These are phyloP conservation scores for Quercus aquifolioides DNA, from an alignment of 306 rosid species.

Conservation along the genomic window DNA sequence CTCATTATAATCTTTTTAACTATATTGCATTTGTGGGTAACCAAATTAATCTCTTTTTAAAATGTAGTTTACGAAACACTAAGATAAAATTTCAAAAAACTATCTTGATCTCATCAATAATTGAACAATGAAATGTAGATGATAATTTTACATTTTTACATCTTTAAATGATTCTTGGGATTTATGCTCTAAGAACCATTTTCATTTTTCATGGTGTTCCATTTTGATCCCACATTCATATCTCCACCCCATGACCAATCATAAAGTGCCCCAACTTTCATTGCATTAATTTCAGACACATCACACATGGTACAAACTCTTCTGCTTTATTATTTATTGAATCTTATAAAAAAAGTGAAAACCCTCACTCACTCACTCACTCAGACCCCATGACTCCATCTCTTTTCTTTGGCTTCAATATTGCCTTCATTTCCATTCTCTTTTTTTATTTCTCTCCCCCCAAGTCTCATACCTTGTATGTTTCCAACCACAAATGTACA, in stretches of 20 bases:
- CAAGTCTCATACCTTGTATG: not conserved
- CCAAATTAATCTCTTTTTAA: too few relatives aligned
- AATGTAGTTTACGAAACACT: too few relatives aligned
- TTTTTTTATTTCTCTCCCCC: conserved; percentile 7
- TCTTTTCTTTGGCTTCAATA: not conserved
- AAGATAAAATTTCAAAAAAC: too few relatives aligned
- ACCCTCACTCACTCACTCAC: not conserved
- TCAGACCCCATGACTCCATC: conserved; percentile 5
- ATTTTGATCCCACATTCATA: not conserved
- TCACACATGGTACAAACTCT: not conserved
- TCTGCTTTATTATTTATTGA: conserved; percentile 15
- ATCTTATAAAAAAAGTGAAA: not conserved
- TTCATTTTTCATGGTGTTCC: not conserved
- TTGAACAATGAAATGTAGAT: too few relatives aligned
- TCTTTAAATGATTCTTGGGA: too few relatives aligned
- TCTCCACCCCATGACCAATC: conserved; percentile 10
- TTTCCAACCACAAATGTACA: not conserved
- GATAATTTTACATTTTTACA: too few relatives aligned
- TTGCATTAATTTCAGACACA: conserved; percentile 2
- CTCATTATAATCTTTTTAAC: too few relatives aligned
- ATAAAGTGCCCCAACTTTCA: conserved; percentile 13
- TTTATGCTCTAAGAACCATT: too few relatives aligned
- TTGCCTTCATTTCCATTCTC: not conserved
- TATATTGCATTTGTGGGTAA: too few relatives aligned
- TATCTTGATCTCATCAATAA: too few relatives aligned